Percentiles rank a stretch among this genome's conserved stretches.
phyloP scores from a whole-genome alignment of 352 stramenopile species.

The Pilasporangium apinafurcum region DNA sequence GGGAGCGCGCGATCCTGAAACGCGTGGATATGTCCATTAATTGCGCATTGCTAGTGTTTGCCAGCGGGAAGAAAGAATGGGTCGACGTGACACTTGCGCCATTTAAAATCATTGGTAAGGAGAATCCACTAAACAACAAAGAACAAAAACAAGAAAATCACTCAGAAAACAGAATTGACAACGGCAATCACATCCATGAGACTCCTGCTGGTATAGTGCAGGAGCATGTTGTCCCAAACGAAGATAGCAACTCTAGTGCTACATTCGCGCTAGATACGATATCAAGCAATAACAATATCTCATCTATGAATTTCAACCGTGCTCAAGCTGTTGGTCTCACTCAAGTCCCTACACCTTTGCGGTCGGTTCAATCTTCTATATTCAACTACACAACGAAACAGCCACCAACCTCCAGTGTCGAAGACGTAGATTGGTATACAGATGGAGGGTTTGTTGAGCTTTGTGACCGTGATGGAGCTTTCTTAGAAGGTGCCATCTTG shows the following conservation, averaged over 20 bases:
- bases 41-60: conserved; percentile 40
- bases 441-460: conserved; percentile 47
- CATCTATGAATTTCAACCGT: too few species aligned
- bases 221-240: neutral
- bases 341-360: too few species aligned
- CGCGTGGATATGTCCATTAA: conserved; percentile 47
- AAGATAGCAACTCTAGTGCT: neutral
- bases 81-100: conserved; percentile 34
- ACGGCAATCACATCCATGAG: neutral
- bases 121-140: neutral
- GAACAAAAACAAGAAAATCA: neutral
- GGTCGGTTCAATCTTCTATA: too few species aligned
- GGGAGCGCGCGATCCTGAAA: conserved; percentile 28
- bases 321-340: too few species aligned
- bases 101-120: conserved; percentile 25
- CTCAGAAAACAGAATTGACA: too few species aligned
- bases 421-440: conserved; percentile 42
- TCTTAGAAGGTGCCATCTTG: conserved; percentile 43
- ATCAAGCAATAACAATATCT: too few species aligned
- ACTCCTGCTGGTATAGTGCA: neutral
- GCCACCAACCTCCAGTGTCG: neutral
- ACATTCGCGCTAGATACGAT: neutral
- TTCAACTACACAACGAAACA: neutral
- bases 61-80: conserved; percentile 42
- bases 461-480: conserved; percentile 19